Percentiles rank a stretch among this genome's conserved stretches.
phyloP scores from a whole-genome alignment of 2,329 filamentous ascomycete species.

The Aspergillus fischeri region DNA sequence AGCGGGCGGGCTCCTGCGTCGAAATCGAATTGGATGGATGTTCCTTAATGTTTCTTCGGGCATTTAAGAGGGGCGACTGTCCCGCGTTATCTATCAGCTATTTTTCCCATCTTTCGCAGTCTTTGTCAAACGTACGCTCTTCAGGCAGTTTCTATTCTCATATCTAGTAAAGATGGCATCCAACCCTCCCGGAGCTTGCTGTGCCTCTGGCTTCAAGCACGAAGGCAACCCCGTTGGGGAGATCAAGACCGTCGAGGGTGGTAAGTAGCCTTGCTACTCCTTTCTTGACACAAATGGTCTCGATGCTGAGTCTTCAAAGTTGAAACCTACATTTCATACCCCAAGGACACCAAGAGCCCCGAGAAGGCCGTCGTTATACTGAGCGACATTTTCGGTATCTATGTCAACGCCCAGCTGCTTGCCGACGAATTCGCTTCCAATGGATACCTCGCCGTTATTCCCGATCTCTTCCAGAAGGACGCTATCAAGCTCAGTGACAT shows the following conservation, averaged over 20 bases:
- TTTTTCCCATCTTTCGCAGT: neutral
- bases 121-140: neutral
- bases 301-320: constrained; percentile 33
- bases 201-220: constrained; percentile 49
- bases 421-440: constrained; percentile 72
- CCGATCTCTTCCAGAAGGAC: constrained; percentile 69
- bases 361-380: constrained; percentile 55
- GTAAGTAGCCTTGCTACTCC: constrained; percentile 26
- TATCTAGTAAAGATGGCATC: constrained; percentile 44
- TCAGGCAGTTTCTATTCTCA: neutral
- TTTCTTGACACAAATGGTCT: neutral
- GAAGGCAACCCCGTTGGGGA: constrained; percentile 48
- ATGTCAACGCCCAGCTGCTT: constrained; percentile 59
- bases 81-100: neutral
- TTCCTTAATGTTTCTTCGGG: constrained; percentile 1
- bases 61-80: constrained; percentile 7
- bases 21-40: neutral
- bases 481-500: constrained; percentile 52
- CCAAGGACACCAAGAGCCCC: constrained; percentile 47
- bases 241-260: constrained; percentile 44
- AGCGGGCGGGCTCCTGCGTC: neutral
- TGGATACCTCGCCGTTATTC: constrained; percentile 65
- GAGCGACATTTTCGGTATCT: constrained; percentile 58
- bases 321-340: constrained; percentile 53
- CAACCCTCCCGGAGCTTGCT: constrained; percentile 47